Evolutionary conservation across 1,284 basidiomycete genomes (phyloP), one percentile per base, ranked within the genome.

Genomic region (Ceratobasidium papillatum): DNA sequence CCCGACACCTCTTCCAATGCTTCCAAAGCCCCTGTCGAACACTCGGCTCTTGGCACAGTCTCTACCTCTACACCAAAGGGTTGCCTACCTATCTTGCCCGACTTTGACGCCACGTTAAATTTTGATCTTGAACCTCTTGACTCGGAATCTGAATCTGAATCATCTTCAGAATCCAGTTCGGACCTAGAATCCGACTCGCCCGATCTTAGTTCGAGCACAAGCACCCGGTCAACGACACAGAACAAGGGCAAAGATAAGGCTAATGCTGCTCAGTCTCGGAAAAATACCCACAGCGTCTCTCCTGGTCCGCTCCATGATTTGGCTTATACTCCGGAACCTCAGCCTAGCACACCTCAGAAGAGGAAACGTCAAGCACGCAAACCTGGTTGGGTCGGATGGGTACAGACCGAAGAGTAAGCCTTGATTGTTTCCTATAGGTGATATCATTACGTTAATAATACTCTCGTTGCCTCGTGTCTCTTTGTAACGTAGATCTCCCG

Each of bases 181-280:
- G 38, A 45, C n/a, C 41, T 49, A n/a, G 51, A 52, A 22, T 69
- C 65, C 12, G 65, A 69, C 51, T 69, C 65, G n/a, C 45, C 65
- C 51, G 65, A 51, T 45, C 52, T 69, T 30, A 69, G 65, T n/a
- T 69, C 65, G 25, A 69, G 65, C 65, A 56, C 65, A 5, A 69
- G 65, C 45, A 69, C 65, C 32, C 51, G 52, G 22, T 69, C 65
- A 12, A 22, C 32, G 1, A 14, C 47, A 9, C 63, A 65, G 45
- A 49, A 19, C 11, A 51, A 66, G 38, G 64, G 47, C 14, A 45
- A 69, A 58, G 51, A 27, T 2, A 34, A 68, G 30, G 49, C 25
- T 5, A 54, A 27, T 17, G 4, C 7, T 54, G 4, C 19, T 49
- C 51, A 54, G 51, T 8, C 17, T 12, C 25, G 30, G 52, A 56